phyloP scores from a whole-genome alignment of 2,329 filamentous ascomycete species.

The Monosporascus sp. region DNA sequence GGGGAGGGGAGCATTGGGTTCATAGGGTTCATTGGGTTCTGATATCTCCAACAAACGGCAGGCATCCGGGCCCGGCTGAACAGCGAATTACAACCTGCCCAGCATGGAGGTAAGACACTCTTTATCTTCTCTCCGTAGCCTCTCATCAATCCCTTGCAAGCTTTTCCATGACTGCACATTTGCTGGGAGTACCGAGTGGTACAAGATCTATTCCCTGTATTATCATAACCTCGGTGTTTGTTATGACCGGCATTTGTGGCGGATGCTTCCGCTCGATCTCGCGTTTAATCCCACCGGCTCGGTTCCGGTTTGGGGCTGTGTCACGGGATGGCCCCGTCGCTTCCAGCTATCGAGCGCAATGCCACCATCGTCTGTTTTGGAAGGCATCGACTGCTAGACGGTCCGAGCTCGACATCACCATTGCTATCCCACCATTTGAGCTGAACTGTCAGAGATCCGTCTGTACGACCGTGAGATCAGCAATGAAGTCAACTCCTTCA shows the following conservation, averaged over 20 bases:
- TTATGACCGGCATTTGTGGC: neutral
- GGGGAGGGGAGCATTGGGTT: constrained; percentile 21
- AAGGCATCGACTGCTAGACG: neutral
- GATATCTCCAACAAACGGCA: constrained; percentile 17
- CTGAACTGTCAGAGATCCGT: constrained; percentile 16
- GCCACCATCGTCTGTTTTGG: neutral
- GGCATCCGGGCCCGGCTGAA: neutral
- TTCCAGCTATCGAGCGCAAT: neutral
- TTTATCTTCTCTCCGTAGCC: constrained; percentile 2
- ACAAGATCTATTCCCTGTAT: constrained; percentile 5
- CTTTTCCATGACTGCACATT: constrained; percentile 7
- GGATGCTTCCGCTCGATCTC: neutral
- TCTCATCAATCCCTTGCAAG: constrained; percentile 1
- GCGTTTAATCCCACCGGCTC: neutral
- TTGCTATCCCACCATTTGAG: constrained; percentile 9
- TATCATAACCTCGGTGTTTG: neutral
- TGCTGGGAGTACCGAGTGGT: constrained; percentile 17
- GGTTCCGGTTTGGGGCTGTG: neutral
- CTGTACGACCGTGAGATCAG: constrained; percentile 29
- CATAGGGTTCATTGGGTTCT: constrained; percentile 18
- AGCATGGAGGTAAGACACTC: constrained; percentile 24
- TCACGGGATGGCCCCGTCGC: neutral
- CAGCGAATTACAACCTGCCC: neutral
- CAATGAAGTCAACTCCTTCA: constrained; percentile 18
- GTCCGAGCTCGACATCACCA: constrained; percentile 13